These are phyloP conservation scores for Jaltomata sinuosa DNA, from an alignment of 257 asterid species.

Conservation along the genomic window DNA sequence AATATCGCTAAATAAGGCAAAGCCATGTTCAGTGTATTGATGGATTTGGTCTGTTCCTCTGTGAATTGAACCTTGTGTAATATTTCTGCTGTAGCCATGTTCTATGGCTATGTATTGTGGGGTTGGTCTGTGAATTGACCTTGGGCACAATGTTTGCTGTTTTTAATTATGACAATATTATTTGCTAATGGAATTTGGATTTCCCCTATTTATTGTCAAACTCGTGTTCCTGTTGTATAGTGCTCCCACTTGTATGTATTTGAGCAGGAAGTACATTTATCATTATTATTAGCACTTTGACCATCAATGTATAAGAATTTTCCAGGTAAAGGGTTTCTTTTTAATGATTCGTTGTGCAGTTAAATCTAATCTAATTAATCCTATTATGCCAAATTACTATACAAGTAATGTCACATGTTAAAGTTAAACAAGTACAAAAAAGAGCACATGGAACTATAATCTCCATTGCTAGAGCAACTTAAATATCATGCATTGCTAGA, in stretches of 20 bases:
- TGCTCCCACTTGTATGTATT: background rate
- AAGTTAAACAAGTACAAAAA: background rate
- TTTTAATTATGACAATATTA: background rate
- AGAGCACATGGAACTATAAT: background rate
- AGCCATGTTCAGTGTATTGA: background rate
- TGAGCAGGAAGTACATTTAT: background rate
- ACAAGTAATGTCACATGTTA: background rate
- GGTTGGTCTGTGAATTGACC: background rate
- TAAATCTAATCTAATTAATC: background rate
- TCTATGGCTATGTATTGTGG: background rate
- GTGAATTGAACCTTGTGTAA: background rate
- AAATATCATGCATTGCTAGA: background rate
- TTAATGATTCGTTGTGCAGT: background rate
- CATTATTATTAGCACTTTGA: background rate
- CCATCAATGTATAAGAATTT: background rate
- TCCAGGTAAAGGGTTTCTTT: background rate
- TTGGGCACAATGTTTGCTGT: background rate
- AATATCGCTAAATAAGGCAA: constrained; percentile 20
- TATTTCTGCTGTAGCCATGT: background rate
- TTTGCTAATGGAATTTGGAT: background rate
- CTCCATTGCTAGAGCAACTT: background rate
- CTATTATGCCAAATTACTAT: background rate
- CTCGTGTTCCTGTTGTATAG: background rate
- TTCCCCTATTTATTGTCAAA: background rate
- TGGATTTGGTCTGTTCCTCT: background rate